Percentiles rank a stretch among this genome's conserved stretches.
Conservation (phyloP, 805 yeast species). For the Teunomyces barrocoloradensis region DNA sequence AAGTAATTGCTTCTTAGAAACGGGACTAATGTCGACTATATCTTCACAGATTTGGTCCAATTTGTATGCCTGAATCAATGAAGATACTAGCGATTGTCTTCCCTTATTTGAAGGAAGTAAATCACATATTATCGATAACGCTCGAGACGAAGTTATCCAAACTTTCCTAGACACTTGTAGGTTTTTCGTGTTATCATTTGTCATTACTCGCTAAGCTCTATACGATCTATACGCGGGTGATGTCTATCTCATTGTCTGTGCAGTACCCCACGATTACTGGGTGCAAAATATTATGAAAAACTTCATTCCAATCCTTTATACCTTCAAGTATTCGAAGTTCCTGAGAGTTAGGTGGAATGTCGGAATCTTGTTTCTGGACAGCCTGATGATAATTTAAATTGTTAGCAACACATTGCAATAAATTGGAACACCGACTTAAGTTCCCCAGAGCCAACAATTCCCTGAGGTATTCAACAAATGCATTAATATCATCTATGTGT, state of each 20-base stretch:
- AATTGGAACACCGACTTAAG: constrained; percentile 15
- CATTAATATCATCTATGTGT: constrained; percentile 28
- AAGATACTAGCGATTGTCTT: constrained; percentile 45
- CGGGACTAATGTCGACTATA: constrained; percentile 21
- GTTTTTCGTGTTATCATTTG: constrained; percentile 1
- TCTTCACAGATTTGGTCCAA: constrained; percentile 26
- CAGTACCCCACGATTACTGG: constrained; percentile 9
- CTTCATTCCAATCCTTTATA: constrained; percentile 19
- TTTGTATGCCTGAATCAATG: constrained; percentile 41
- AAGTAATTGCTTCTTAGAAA: constrained; percentile 37
- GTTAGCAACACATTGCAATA: constrained; percentile 13
- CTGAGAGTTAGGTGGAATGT: not conserved
- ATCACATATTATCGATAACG: constrained; percentile 30
- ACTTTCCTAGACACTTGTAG: constrained; percentile 13
- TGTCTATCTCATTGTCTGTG: constrained; percentile 1
- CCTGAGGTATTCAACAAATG: constrained; percentile 17
- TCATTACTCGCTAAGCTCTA: not conserved
- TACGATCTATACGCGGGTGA: too few species aligned
- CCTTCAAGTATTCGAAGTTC: constrained; percentile 10
- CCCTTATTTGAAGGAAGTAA: constrained; percentile 52
- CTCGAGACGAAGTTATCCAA: constrained; percentile 19
- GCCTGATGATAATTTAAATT: constrained; percentile 8
- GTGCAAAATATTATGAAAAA: constrained; percentile 4
- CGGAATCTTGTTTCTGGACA: not conserved
- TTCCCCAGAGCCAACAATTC: constrained; percentile 16